A percentile compares a stretch with the other conserved stretches of the same genome.
Evolutionary conservation across 441 rosid genomes (phyloP).

Genomic region (Erodium texanum): DNA sequence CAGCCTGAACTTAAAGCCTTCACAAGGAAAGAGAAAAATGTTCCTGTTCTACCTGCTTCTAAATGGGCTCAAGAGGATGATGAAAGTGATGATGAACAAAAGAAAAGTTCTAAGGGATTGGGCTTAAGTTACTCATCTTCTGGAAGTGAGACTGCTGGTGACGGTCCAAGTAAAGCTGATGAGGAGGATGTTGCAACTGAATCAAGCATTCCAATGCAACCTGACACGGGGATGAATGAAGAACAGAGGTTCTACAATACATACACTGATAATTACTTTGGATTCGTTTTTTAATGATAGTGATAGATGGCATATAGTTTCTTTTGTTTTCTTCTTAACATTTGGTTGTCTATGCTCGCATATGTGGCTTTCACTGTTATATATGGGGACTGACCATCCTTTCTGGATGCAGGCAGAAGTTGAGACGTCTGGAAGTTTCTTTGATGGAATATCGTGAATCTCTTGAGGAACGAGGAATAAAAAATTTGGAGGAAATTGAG

Average conservation of each 20-base stretch:
- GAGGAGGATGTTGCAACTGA: constrained; percentile 50
- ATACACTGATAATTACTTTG: neutral
- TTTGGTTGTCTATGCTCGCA: neutral
- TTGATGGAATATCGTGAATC: constrained; percentile 93
- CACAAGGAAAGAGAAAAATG: constrained; percentile 59
- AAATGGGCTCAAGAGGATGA: constrained; percentile 97
- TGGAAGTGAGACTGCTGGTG: constrained; percentile 81
- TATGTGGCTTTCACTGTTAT: neutral
- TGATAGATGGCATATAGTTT: no score
- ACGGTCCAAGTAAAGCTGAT: constrained; percentile 45
- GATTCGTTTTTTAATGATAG: neutral
- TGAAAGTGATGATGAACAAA: constrained; percentile 76
- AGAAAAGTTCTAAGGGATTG: constrained; percentile 42
- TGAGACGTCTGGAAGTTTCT: constrained; percentile 85
- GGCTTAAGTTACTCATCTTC: constrained; percentile 85
- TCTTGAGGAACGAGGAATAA: constrained; percentile 86
- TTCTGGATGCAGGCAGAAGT: constrained; percentile 61
- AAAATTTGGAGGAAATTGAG: constrained; percentile 80
- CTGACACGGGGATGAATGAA: constrained; percentile 67
- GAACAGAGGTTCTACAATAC: constrained; percentile 58
- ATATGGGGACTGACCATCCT: constrained; percentile 17
- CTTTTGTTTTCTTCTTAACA: no score
- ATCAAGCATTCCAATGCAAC: constrained; percentile 38
- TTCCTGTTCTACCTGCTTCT: constrained; percentile 76
- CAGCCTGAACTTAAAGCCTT: constrained; percentile 63